phyloP scores from a whole-genome alignment of 768 basidiomycete species.

The Sporobolomyces pararoseus region DNA sequence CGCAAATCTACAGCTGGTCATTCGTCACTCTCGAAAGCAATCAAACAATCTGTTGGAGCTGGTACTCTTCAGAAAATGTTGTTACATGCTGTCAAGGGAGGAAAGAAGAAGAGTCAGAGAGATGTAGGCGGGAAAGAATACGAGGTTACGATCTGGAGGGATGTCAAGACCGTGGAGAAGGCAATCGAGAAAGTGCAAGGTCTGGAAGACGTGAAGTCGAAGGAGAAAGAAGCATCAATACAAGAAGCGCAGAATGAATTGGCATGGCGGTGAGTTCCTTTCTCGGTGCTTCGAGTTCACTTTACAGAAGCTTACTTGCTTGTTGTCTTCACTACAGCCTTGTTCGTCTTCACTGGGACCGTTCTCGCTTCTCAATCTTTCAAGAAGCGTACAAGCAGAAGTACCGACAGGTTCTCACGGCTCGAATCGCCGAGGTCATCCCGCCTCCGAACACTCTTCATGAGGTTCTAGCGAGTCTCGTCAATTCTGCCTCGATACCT shows the following conservation, averaged over 20 bases:
- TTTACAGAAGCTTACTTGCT: background rate
- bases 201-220: background rate
- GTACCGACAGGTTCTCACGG: conserved; percentile 9
- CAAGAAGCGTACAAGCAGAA: conserved; percentile 26
- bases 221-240: conserved; percentile 2
- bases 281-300: background rate
- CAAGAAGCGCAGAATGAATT: conserved; percentile 24
- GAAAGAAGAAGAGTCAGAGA: conserved; percentile 10
- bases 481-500: conserved; percentile 13
- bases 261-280: conserved; percentile 20
- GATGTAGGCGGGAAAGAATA: background rate
- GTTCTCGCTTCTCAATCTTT: conserved; percentile 23
- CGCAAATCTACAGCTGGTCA: conserved; percentile 25
- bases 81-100: conserved; percentile 28
- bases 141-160: conserved; percentile 16
- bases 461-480: conserved; percentile 7
- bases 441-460: background rate
- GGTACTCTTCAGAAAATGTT: conserved; percentile 24
- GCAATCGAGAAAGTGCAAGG: conserved; percentile 10
- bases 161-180: conserved; percentile 24
- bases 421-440: background rate
- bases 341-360: conserved; percentile 32
- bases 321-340: background rate
- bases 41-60: conserved; percentile 28
- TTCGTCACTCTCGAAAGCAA: conserved; percentile 29